Percentiles rank a stretch among this genome's conserved stretches.
Conservation (phyloP, 495 filamentous ascomycete genomes). For the Apodospora peruviana region DNA sequence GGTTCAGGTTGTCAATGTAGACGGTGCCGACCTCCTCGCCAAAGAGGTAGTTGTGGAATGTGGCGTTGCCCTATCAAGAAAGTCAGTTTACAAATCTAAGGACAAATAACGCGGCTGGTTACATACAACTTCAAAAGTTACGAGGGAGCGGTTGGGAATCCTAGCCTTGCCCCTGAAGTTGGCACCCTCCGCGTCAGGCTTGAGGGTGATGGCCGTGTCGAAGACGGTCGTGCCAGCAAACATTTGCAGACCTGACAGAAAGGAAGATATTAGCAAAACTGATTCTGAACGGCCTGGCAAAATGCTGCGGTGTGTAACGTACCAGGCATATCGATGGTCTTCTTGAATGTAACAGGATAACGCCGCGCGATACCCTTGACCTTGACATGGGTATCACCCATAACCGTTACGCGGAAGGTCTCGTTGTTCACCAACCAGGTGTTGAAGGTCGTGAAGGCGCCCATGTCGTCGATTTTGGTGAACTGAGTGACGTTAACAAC, state of each 20-base stretch:
- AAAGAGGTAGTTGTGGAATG: constrained; percentile 52
- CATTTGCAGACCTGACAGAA: constrained; percentile 31
- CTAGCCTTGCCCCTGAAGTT: constrained; percentile 60
- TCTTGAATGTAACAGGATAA: constrained; percentile 37
- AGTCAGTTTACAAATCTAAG: constrained; percentile 13
- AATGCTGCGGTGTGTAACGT: background rate
- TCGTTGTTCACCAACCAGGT: constrained; percentile 43
- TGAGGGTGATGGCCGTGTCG: constrained; percentile 42
- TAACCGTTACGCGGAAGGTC: constrained; percentile 31
- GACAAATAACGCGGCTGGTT: background rate
- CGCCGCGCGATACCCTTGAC: constrained; percentile 31
- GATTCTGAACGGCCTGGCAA: too few species aligned
- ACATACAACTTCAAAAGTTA: constrained; percentile 59
- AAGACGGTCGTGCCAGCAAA: constrained; percentile 56
- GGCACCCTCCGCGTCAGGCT: constrained; percentile 34
- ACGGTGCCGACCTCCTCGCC: constrained; percentile 48
- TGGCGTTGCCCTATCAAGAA: constrained; percentile 54
- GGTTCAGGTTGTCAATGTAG: constrained; percentile 50
- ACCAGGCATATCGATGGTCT: constrained; percentile 35
- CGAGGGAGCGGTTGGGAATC: constrained; percentile 66
- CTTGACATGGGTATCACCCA: constrained; percentile 32
- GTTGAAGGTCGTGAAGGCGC: constrained; percentile 57
- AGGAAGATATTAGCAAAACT: background rate
- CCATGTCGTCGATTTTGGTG: constrained; percentile 46
- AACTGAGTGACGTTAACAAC: constrained; percentile 55